Percentiles rank a stretch among this genome's conserved stretches.
phyloP scores from a whole-genome alignment of 371 early-diverging fungal genomes.

The Mycotypha africana region DNA sequence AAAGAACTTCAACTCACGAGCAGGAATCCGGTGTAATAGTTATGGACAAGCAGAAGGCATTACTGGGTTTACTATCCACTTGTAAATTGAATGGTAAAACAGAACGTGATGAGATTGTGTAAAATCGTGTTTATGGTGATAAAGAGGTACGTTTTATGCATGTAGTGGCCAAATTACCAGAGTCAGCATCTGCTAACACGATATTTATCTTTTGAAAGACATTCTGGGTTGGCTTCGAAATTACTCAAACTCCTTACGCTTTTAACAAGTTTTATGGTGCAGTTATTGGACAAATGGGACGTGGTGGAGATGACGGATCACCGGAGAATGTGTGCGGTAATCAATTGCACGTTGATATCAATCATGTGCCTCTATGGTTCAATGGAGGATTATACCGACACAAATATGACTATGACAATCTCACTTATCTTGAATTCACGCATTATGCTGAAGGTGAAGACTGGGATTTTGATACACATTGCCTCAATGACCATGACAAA shows the following conservation, averaged over 20 bases:
- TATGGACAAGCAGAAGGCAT: slow-evolving; percentile 38
- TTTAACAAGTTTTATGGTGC: slow-evolving; percentile 50
- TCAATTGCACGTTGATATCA: slow-evolving; percentile 36
- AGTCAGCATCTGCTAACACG: background rate
- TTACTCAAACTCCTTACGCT: slow-evolving; percentile 52
- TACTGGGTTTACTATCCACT: slow-evolving; percentile 44
- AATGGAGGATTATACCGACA: slow-evolving; percentile 44
- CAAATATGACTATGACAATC: slow-evolving; percentile 21
- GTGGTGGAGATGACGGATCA: slow-evolving; percentile 32
- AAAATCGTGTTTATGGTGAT: slow-evolving; percentile 41
- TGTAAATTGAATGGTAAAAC: slow-evolving; percentile 44
- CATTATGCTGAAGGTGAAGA: slow-evolving; percentile 20
- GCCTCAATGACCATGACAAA: slow-evolving; percentile 20
- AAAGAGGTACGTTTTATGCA: slow-evolving; percentile 26
- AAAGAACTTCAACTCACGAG: slow-evolving; percentile 27
- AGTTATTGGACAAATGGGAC: slow-evolving; percentile 43
- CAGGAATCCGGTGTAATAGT: slow-evolving; percentile 55
- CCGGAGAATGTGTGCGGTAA: slow-evolving; percentile 42
- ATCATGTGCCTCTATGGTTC: slow-evolving; percentile 35
- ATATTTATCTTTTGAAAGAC: too few species aligned
- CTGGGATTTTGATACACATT: slow-evolving; percentile 23
- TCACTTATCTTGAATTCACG: slow-evolving; percentile 28
- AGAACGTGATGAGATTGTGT: slow-evolving; percentile 35
- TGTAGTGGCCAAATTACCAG: background rate
- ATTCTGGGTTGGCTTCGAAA: slow-evolving; percentile 54